These are phyloP conservation scores for Elsinoe australis DNA, from an alignment of 2,329 filamentous ascomycete species.

Conservation along the genomic window DNA sequence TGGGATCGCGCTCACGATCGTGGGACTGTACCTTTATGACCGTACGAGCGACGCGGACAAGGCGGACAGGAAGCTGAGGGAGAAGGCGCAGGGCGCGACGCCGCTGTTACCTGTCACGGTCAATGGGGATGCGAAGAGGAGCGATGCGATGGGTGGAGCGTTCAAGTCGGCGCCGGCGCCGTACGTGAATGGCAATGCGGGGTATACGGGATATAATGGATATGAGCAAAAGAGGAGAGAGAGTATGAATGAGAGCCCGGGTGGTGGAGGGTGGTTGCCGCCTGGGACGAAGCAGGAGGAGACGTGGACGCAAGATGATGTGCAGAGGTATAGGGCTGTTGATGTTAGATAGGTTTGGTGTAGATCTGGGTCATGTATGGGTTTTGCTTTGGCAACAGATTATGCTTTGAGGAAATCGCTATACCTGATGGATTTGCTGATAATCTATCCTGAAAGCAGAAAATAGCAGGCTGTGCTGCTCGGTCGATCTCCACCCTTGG, in stretches of 20 bases:
- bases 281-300: constrained; percentile 79
- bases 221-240: constrained; percentile 5
- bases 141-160: constrained; percentile 27
- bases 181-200: constrained; percentile 25
- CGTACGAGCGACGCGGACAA: constrained; percentile 81
- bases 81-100: constrained; percentile 52
- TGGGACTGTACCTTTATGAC: constrained; percentile 93
- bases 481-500: not conserved
- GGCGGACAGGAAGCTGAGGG: constrained; percentile 68
- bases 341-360: constrained; percentile 15
- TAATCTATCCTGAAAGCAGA: not conserved
- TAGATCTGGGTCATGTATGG: not conserved
- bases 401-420: not conserved
- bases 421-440: not conserved
- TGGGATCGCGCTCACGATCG: constrained; percentile 80
- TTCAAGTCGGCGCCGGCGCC: constrained; percentile 3
- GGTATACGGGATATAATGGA: constrained; percentile 16
- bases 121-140: constrained; percentile 32
- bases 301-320: constrained; percentile 53
- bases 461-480: not conserved
- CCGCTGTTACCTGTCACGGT: constrained; percentile 58
- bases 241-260: constrained; percentile 16
- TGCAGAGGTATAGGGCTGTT: constrained; percentile 11
- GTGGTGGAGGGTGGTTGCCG: constrained; percentile 52
- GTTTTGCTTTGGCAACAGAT: not conserved